A percentile compares a stretch with the other conserved stretches of the same genome.
Conservation (phyloP, 768 basidiomycete genomes). For the Leccinellum rugosiceps region DNA sequence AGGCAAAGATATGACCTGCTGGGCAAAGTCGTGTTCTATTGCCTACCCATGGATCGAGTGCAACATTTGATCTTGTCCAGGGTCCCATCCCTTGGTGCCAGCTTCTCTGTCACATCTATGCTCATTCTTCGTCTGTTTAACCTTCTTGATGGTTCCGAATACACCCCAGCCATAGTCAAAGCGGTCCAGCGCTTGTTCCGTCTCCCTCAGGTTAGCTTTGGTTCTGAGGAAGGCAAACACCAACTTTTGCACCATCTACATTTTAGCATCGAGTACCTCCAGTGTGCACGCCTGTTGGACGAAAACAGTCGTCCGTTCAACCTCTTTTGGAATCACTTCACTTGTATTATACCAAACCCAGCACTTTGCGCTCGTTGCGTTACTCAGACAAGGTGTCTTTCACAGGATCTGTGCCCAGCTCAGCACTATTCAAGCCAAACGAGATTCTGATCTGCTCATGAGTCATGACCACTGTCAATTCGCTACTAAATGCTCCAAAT, state of each 20-base stretch:
- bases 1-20: constrained; percentile 67
- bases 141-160: constrained; percentile 57
- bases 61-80: constrained; percentile 62
- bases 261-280: constrained; percentile 70
- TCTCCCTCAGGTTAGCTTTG: constrained; percentile 58
- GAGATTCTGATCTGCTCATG: constrained; percentile 51
- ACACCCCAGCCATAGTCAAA: constrained; percentile 44
- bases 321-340: constrained; percentile 53
- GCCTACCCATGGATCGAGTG: constrained; percentile 58
- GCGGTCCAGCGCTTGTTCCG: constrained; percentile 52
- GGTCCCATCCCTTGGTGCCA: constrained; percentile 58
- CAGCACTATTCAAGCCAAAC: constrained; percentile 40
- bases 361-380: constrained; percentile 58
- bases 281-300: constrained; percentile 53
- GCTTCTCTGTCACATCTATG: constrained; percentile 66
- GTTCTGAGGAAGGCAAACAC: constrained; percentile 49
- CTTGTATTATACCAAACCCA: constrained; percentile 64
- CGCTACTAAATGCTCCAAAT: constrained; percentile 59
- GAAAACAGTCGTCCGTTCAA: constrained; percentile 54
- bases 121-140: constrained; percentile 63
- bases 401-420: constrained; percentile 52
- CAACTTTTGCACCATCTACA: constrained; percentile 64
- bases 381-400: constrained; percentile 55
- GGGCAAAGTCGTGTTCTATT: constrained; percentile 73
- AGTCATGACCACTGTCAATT: constrained; percentile 59